Evolutionary conservation across 2,329 filamentous ascomycete genomes (phyloP), one percentile per base, ranked within the genome.

Genomic region (Kalmusia sp.): DNA sequence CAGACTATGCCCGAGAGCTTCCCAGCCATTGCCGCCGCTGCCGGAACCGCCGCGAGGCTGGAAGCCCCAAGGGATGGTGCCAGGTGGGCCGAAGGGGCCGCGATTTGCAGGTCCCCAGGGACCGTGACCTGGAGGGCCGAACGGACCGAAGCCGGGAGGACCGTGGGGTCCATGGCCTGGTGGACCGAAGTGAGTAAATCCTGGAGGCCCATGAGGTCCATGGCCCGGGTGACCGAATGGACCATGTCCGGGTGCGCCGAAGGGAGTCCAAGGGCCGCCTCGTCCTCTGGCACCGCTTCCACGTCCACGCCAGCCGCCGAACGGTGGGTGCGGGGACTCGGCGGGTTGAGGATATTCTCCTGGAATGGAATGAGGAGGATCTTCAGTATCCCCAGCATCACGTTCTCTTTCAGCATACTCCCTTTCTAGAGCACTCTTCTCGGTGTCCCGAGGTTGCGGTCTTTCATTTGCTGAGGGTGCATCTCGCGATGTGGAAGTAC

Each of bases 361-460:
- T 2, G 62, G 63, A 14, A 67, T 34, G 11, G 68, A 68, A 47
- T 70, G 63, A 2, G 64, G 63, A 6, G 65, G 70, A 31, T 71
- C 64, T 3, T 64, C 60, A n/a, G 48, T 27, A 0, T 48, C 50
- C 8, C 35, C 22, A 17, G 28, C 25, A 14, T 62, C 61, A 19
- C 53, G 35, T 2, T 46, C 50, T 12, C 38, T n/a, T 27, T 24
- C 39, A 7, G 39, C 24, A 34, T 35, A 24, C 17, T 49, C 37
- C 2, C 38, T 17, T 5, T 39, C 34, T 15, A 35, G 19, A 41
- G 46, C 37, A 6, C 25, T 35, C 1, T 52, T 58, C 14, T 55
- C 48, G n/a, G 31, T 27, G 11, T 40, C 27, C 7, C 12, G 4
- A 9, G n/a, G 4, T 8, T 21, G 27, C 17, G 25, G 35, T 15